Evolutionary conservation across 225 moss, liverwort and hornwort genomes (phyloP).

Genomic region (Polytrichum commune): DNA sequence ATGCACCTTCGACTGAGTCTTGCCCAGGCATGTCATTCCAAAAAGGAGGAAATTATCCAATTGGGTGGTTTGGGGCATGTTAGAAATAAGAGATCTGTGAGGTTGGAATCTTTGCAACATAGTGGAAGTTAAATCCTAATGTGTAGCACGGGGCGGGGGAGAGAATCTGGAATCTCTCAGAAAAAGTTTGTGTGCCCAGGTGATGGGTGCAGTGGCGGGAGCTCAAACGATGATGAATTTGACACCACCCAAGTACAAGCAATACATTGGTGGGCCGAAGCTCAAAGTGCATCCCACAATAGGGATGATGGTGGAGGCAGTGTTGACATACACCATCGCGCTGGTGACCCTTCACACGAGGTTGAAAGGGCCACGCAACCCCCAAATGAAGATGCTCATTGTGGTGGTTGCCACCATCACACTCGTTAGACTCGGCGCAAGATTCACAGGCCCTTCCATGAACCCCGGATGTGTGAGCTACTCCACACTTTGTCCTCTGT

Average conservation of each 20-base stretch:
- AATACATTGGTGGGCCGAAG: conserved; percentile 60
- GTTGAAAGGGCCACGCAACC: conserved; percentile 59
- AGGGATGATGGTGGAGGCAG: conserved; percentile 69
- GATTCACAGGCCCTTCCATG: conserved; percentile 88
- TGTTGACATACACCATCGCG: conserved; percentile 55
- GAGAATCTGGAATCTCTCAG: conserved; percentile 4
- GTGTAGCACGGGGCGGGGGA: neutral
- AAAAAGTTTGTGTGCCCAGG: conserved; percentile 31
- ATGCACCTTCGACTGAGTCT: too few relatives aligned
- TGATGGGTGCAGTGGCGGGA: conserved; percentile 61
- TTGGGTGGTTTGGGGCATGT: too few relatives aligned
- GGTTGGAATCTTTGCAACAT: too few relatives aligned
- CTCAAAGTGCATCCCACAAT: conserved; percentile 64
- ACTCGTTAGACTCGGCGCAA: conserved; percentile 55
- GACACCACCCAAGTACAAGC: conserved; percentile 50
- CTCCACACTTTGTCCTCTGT: neutral
- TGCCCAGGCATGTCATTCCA: too few relatives aligned
- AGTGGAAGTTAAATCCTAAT: too few relatives aligned
- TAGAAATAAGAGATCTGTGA: too few relatives aligned
- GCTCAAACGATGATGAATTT: conserved; percentile 43
- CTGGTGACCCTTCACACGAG: conserved; percentile 50
- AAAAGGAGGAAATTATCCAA: too few relatives aligned
- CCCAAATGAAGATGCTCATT: conserved; percentile 34
- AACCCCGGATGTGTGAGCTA: conserved; percentile 74
- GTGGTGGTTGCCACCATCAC: conserved; percentile 41